Evolutionary conservation across 1,284 basidiomycete species (phyloP).

Genomic region (Ceratobasidium sp.): DNA sequence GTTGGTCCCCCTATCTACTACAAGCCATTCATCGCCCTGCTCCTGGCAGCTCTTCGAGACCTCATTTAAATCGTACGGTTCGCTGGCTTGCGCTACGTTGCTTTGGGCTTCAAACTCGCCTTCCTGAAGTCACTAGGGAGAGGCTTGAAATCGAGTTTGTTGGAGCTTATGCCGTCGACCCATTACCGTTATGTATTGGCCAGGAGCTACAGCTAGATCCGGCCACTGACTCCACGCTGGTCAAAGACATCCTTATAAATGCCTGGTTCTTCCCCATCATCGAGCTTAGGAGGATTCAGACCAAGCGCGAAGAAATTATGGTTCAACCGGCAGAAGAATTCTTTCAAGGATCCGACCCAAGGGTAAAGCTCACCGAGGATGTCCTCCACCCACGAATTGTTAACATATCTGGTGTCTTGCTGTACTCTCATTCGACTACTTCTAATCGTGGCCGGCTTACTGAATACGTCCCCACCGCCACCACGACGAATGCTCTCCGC

Average conservation of each 20-base stretch:
- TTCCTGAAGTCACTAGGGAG: conserved; percentile 78
- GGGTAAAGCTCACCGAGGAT: background rate
- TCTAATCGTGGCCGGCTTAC: conserved; percentile 52
- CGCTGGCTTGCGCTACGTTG: conserved; percentile 79
- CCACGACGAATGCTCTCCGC: conserved; percentile 68
- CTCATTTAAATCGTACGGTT: conserved; percentile 69
- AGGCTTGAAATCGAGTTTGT: conserved; percentile 70
- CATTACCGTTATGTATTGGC: conserved; percentile 5
- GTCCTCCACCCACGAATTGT: conserved; percentile 59
- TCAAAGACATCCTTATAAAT: conserved; percentile 60
- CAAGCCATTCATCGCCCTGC: conserved; percentile 65
- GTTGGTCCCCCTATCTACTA: conserved; percentile 73
- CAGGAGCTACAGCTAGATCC: conserved; percentile 49
- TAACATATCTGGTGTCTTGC: conserved; percentile 72
- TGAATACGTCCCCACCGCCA: conserved; percentile 70
- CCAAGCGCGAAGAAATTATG: conserved; percentile 62
- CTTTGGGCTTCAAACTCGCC: conserved; percentile 76
- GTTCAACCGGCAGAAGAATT: background rate
- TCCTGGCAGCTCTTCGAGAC: conserved; percentile 35
- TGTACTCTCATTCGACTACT: conserved; percentile 58
- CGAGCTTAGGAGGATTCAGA: conserved; percentile 70
- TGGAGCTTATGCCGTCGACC: conserved; percentile 64
- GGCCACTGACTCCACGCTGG: conserved; percentile 54
- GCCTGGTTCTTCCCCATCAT: conserved; percentile 81
- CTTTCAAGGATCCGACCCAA: background rate